Base-by-base conservation (phyloP, 2,329 filamentous ascomycete genomes). In the Alternaria ethzedia region DNA sequence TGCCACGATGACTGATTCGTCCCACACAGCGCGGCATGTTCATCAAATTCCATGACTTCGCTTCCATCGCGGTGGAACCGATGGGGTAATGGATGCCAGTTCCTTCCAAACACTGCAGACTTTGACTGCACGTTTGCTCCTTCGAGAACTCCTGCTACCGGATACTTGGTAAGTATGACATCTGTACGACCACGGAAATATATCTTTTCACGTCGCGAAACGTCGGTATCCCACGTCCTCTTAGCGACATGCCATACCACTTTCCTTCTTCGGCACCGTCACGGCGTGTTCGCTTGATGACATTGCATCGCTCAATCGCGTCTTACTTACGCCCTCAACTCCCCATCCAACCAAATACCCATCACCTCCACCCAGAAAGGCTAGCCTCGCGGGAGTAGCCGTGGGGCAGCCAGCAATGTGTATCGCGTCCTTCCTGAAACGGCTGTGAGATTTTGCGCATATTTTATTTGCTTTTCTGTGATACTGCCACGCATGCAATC, bases 1-100 rank as follows among this genome's bases (percentile, higher is more conserved):
- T 64, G 66, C 65, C 72, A 69, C 66, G 26, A 32, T 30, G 30
- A 26, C 20, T 52, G 20, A 36, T 54, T 66, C 57, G 55, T 60
- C 57, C 55, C 57, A 52, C 65, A 73, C 73, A 66, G 71, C 72
- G 71, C 66, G 70, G 68, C 70, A 67, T 75, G 65, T 47, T 62
- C 45, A 56, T 56, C 61, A 55, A 63, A 61, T 57, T 63, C 63
- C 51, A 52, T 58, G 30, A 43, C 30, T 54, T 43, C 28, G 59
- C 17, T 50, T 45, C 49, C 43, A 23, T 56, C 17, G 59, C 21
- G 49, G 61, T 66, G 70, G 70, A 69, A 67, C 55, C 59, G 47
- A 66, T 68, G 60, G 57, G 59, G 50, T 56, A 63, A 59, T 59
- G 47, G 36, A 21, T 44, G 45, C 23, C 46, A 30, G 15, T 23